Percentiles rank a stretch among this genome's conserved stretches.
Conservation (phyloP, 2,329 filamentous ascomycete species). For the Septoria petroselini region DNA sequence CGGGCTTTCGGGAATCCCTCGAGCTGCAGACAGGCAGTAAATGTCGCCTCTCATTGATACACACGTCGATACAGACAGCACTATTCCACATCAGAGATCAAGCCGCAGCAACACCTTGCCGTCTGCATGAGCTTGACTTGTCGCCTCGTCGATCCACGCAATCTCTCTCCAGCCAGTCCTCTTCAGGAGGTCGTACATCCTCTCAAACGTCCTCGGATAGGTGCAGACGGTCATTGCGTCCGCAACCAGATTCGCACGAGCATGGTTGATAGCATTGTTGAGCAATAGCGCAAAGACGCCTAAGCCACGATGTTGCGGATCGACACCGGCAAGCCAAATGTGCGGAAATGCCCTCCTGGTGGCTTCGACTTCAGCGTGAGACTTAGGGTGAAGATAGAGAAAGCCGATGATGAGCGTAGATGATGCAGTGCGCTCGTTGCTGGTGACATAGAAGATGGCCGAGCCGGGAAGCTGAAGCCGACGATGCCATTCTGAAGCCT, state of each 20-base stretch:
- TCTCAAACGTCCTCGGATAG: not conserved
- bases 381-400: not conserved
- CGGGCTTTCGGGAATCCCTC: too few species aligned
- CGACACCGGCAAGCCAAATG: constrained; percentile 3
- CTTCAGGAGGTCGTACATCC: constrained; percentile 1
- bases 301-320: not conserved
- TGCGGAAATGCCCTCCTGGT: too few species aligned
- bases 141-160: not conserved
- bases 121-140: too few species aligned
- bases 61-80: too few species aligned
- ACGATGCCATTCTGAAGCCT: too few species aligned
- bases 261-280: not conserved
- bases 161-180: not conserved
- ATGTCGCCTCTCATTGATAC: too few species aligned
- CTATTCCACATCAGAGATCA: too few species aligned
- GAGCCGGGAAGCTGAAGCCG: too few species aligned
- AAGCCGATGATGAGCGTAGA: not conserved
- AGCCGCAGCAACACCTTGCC: too few species aligned
- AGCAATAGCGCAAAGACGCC: constrained; percentile 1
- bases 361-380: too few species aligned
- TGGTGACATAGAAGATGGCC: too few species aligned
- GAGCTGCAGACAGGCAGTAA: too few species aligned
- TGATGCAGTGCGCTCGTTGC: not conserved
- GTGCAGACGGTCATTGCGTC: constrained; percentile 4
- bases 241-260: not conserved